Evolutionary conservation across 164 flowering plant genomes (phyloP).

Genomic region (Malania oleifera): DNA sequence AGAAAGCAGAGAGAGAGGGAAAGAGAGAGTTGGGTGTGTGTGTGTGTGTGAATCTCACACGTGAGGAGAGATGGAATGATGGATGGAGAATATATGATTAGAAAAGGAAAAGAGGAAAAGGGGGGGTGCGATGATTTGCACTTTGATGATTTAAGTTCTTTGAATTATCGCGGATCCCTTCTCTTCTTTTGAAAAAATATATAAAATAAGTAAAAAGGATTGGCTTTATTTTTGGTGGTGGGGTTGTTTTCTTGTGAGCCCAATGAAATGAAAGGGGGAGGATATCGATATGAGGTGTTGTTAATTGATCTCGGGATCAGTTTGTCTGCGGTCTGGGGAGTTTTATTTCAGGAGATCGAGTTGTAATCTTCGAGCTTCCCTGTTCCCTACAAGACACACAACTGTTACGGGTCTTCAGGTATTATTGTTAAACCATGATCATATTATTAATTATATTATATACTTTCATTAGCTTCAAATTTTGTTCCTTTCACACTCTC

Average conservation of each 20-base stretch:
- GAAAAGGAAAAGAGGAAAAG: slow-evolving; percentile 10
- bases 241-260: slow-evolving; percentile 9
- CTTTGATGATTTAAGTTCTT: background rate
- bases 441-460: background rate
- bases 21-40: slow-evolving; percentile 16
- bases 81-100: slow-evolving; percentile 20
- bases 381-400: slow-evolving; percentile 56
- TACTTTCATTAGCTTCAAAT: background rate
- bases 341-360: slow-evolving; percentile 35
- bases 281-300: background rate
- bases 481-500: background rate
- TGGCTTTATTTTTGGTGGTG: slow-evolving; percentile 11
- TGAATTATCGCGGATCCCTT: background rate
- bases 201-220: background rate
- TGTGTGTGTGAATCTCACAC: slow-evolving; percentile 29
- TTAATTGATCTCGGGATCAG: slow-evolving; percentile 52
- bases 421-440: slow-evolving; percentile 15
- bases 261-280: slow-evolving; percentile 2
- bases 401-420: slow-evolving; percentile 46
- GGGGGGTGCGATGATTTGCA: background rate
- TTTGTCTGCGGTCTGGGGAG: slow-evolving; percentile 32
- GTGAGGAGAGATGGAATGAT: slow-evolving; percentile 35
- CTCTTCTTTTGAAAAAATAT: background rate
- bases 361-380: slow-evolving; percentile 30
- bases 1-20: slow-evolving; percentile 6